These are phyloP conservation scores for Cladorrhinum samala DNA, from an alignment of 495 filamentous ascomycete species.

Conservation along the genomic window DNA sequence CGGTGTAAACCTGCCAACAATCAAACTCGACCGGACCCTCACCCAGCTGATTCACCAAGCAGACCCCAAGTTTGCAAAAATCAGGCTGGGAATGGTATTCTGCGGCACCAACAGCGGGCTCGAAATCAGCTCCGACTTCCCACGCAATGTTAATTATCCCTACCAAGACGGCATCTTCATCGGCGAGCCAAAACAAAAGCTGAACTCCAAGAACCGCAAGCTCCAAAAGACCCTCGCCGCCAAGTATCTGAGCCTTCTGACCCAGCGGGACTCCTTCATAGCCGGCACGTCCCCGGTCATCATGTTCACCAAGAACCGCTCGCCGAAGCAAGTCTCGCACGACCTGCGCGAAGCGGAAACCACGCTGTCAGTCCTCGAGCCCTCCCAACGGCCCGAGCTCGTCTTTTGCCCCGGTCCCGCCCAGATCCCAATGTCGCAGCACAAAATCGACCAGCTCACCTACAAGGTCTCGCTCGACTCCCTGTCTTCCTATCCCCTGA, in stretches of 20 bases:
- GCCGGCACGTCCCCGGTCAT: slow-evolving; percentile 20
- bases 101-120: slow-evolving; percentile 21
- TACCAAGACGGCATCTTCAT: slow-evolving; percentile 37
- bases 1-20: slow-evolving; percentile 18
- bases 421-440: slow-evolving; percentile 17
- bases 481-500: slow-evolving; percentile 17
- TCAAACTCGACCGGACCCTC: slow-evolving; percentile 29
- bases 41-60: slow-evolving; percentile 25
- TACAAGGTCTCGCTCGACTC: slow-evolving; percentile 25
- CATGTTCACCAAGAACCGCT: slow-evolving; percentile 18
- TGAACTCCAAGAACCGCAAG: slow-evolving; percentile 38
- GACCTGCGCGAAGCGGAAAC: slow-evolving; percentile 24
- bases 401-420: slow-evolving; percentile 24
- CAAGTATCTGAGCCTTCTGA: slow-evolving; percentile 25
- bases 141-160: slow-evolving; percentile 29
- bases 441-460: slow-evolving; percentile 20
- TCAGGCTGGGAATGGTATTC: slow-evolving; percentile 19
- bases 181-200: slow-evolving; percentile 38
- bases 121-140: slow-evolving; percentile 18
- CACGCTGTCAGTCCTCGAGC: slow-evolving; percentile 21
- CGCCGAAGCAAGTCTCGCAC: slow-evolving; percentile 10
- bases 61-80: slow-evolving; percentile 4
- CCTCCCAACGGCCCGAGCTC: slow-evolving; percentile 20
- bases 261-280: slow-evolving; percentile 32
- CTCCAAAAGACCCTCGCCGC: slow-evolving; percentile 17